Conservation (phyloP, 805 yeast species). For the Starmerella floricola region DNA sequence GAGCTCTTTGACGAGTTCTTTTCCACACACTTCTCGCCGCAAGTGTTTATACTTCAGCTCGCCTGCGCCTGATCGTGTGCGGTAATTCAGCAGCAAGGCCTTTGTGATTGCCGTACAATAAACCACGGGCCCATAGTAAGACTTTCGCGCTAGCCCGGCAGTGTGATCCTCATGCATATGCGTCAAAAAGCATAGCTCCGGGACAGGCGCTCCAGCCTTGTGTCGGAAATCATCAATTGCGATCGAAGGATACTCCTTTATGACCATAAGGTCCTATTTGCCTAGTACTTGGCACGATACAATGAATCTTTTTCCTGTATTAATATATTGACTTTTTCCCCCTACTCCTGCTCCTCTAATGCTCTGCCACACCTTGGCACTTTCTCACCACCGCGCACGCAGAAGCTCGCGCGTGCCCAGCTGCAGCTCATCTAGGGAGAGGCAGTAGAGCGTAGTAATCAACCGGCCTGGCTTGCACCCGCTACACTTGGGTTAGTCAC, state of each 20-base stretch:
- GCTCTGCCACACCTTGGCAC: too few relatives aligned
- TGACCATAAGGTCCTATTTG: too few relatives aligned
- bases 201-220: constrained; percentile 14
- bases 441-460: too few relatives aligned
- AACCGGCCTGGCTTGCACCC: too few relatives aligned
- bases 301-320: too few relatives aligned
- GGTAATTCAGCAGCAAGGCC: constrained; percentile 20
- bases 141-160: constrained; percentile 33
- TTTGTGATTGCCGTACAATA: constrained; percentile 39
- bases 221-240: constrained; percentile 30
- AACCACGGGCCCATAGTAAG: constrained; percentile 33
- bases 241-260: constrained; percentile 40
- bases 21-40: constrained; percentile 20
- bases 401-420: too few relatives aligned
- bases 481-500: neutral
- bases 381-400: too few relatives aligned
- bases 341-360: too few relatives aligned
- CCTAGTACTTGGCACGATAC: too few relatives aligned
- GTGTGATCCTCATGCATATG: constrained; percentile 49
- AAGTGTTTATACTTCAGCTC: constrained; percentile 21
- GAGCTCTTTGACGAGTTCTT: constrained; percentile 18
- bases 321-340: too few relatives aligned
- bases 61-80: constrained; percentile 19
- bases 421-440: too few relatives aligned
- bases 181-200: constrained; percentile 33